Evolutionary conservation across 2,329 filamentous ascomycete species (phyloP).

Genomic region (Botrytis aclada): DNA sequence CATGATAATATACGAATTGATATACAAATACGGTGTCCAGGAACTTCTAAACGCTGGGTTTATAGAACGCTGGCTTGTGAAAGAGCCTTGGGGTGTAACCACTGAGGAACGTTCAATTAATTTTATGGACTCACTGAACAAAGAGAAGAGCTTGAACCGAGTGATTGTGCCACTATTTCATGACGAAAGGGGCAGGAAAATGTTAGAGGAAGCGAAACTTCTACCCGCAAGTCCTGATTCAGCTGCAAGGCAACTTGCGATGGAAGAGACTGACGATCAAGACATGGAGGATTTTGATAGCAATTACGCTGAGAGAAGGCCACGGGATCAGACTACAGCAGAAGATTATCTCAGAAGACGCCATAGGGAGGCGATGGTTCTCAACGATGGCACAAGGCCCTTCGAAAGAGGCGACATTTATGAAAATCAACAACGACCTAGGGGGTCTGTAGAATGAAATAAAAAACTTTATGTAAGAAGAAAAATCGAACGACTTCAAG

Average conservation of each 20-base stretch:
- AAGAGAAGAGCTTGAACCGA: constrained; percentile 42
- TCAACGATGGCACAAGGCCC: constrained; percentile 79
- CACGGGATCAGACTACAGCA: constrained; percentile 55
- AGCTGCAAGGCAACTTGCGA: constrained; percentile 38
- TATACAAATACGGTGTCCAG: constrained; percentile 55
- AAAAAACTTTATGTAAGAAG: not conserved
- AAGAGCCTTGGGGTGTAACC: constrained; percentile 64
- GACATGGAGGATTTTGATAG: constrained; percentile 39
- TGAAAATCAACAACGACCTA: constrained; percentile 43
- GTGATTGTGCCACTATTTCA: constrained; percentile 43
- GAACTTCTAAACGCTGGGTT: constrained; percentile 61
- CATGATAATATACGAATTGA: constrained; percentile 45
- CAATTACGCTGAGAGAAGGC: constrained; percentile 37
- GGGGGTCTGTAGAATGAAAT: not conserved
- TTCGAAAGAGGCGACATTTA: constrained; percentile 76
- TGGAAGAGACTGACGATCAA: constrained; percentile 51
- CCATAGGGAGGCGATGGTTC: constrained; percentile 83
- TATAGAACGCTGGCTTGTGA: constrained; percentile 70
- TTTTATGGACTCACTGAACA: constrained; percentile 42
- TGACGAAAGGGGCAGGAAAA: constrained; percentile 29
- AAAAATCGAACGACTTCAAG: not conserved
- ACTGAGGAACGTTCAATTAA: constrained; percentile 53
- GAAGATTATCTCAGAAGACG: constrained; percentile 72
- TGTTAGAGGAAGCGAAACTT: constrained; percentile 34
- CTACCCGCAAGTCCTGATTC: constrained; percentile 23